Conservation (phyloP, 371 early-diverging fungal species). For the Gilbertella persicaria region DNA sequence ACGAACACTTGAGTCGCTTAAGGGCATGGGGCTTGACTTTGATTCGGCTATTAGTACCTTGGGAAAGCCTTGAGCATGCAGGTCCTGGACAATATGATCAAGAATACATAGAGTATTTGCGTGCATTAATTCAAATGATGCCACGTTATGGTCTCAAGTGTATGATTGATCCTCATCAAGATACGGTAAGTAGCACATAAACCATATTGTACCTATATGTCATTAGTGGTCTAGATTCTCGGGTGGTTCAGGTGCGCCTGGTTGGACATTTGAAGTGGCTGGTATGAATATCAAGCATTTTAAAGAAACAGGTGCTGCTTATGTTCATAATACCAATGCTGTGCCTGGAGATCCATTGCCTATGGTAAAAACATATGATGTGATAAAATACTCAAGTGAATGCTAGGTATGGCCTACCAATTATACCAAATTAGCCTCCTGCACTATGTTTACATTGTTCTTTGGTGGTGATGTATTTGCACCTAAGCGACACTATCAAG, state of each 20-base stretch:
- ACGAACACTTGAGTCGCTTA: slow-evolving; percentile 76
- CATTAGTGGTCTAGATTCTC: slow-evolving; percentile 74
- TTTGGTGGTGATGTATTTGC: slow-evolving; percentile 79
- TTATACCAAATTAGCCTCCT: slow-evolving; percentile 74
- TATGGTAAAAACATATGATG: slow-evolving; percentile 49
- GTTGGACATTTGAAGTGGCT: slow-evolving; percentile 79
- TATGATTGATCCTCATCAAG: slow-evolving; percentile 85
- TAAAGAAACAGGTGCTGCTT: slow-evolving; percentile 67
- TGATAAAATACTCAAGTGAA: neutral
- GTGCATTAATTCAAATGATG: slow-evolving; percentile 64
- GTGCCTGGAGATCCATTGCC: slow-evolving; percentile 61
- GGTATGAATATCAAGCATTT: slow-evolving; percentile 72
- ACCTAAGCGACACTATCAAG: slow-evolving; percentile 52
- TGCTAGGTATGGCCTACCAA: slow-evolving; percentile 77
- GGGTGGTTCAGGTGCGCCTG: slow-evolving; percentile 87
- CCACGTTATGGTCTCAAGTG: slow-evolving; percentile 70
- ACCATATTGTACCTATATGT: too few relatives aligned
- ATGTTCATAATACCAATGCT: slow-evolving; percentile 71
- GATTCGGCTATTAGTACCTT: slow-evolving; percentile 74
- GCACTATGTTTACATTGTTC: slow-evolving; percentile 84
- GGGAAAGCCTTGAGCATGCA: slow-evolving; percentile 86
- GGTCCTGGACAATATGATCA: slow-evolving; percentile 87
- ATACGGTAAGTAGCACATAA: slow-evolving; percentile 51
- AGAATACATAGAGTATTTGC: slow-evolving; percentile 78
- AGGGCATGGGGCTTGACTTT: slow-evolving; percentile 81